Evolutionary conservation across 2,329 filamentous ascomycete genomes (phyloP).

Genomic region (Fusarium sambucinum): DNA sequence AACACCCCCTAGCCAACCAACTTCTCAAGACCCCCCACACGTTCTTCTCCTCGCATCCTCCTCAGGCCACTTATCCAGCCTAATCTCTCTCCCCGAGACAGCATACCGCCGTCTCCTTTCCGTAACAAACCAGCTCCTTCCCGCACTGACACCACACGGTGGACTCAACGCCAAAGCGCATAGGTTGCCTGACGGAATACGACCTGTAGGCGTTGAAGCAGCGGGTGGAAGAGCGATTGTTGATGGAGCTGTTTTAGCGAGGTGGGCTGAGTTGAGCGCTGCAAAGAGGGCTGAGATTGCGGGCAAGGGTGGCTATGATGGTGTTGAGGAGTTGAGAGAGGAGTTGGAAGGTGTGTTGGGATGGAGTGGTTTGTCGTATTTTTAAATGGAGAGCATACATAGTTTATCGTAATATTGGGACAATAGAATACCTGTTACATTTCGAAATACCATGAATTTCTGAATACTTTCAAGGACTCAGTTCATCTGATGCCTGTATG

Average conservation of each 20-base stretch:
- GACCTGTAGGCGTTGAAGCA: conserved; percentile 66
- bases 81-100: conserved; percentile 82
- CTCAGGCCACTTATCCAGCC: conserved; percentile 80
- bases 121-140: conserved; percentile 82
- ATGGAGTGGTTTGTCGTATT: conserved; percentile 72
- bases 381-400: conserved; percentile 42
- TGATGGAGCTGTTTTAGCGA: conserved; percentile 79
- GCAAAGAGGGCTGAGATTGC: conserved; percentile 79
- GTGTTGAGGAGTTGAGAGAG: conserved; percentile 74
- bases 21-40: conserved; percentile 51
- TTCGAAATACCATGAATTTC: too few species aligned
- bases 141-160: conserved; percentile 79
- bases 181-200: conserved; percentile 64
- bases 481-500: too few species aligned
- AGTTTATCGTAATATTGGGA: neutral
- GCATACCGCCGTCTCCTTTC: conserved; percentile 87
- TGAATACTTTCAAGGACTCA: too few species aligned
- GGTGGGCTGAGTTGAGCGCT: conserved; percentile 81
- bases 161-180: conserved; percentile 88
- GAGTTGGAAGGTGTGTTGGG: conserved; percentile 75
- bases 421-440: neutral
- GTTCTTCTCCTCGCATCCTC: conserved; percentile 77
- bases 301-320: conserved; percentile 75
- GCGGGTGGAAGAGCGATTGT: conserved; percentile 75
- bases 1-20: conserved; percentile 57